These are phyloP conservation scores for Somion occarium DNA, from an alignment of 1,284 basidiomycete genomes.

Conservation along the genomic window DNA sequence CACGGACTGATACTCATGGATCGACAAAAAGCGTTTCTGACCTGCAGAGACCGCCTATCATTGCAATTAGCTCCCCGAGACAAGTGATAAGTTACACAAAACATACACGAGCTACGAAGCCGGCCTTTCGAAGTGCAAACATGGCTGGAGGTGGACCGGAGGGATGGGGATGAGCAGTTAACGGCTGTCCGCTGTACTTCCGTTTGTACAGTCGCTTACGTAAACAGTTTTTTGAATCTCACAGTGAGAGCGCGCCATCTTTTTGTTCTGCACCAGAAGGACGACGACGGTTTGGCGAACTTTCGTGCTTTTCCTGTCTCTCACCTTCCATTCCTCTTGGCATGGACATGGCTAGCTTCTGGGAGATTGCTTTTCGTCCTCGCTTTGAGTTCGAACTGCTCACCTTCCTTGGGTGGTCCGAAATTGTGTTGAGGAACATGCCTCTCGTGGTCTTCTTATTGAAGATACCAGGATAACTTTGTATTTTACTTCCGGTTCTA, in stretches of 20 bases:
- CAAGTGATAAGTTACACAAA: too few relatives aligned
- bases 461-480: constrained; percentile 12
- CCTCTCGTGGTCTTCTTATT: constrained; percentile 6
- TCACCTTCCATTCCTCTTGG: constrained; percentile 40
- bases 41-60: constrained; percentile 64
- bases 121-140: constrained; percentile 59
- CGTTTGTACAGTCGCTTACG: constrained; percentile 1
- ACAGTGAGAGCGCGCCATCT: not conserved
- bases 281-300: constrained; percentile 65
- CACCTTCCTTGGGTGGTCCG: constrained; percentile 51
- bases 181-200: not conserved
- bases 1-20: constrained; percentile 99
- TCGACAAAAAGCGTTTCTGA: constrained; percentile 92
- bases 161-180: constrained; percentile 7
- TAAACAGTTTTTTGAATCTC: not conserved
- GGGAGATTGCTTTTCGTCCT: constrained; percentile 53
- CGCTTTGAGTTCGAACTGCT: constrained; percentile 77
- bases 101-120: constrained; percentile 58
- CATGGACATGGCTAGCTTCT: constrained; percentile 43
- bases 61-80: too few relatives aligned
- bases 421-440: constrained; percentile 76
- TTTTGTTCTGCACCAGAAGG: constrained; percentile 44
- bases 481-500: constrained; percentile 1
- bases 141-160: constrained; percentile 30
- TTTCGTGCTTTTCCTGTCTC: constrained; percentile 62